A percentile compares a stretch with the other conserved stretches of the same genome.
Conservation (phyloP, 1,284 basidiomycete genomes). For the Heliocybe sulcata region DNA sequence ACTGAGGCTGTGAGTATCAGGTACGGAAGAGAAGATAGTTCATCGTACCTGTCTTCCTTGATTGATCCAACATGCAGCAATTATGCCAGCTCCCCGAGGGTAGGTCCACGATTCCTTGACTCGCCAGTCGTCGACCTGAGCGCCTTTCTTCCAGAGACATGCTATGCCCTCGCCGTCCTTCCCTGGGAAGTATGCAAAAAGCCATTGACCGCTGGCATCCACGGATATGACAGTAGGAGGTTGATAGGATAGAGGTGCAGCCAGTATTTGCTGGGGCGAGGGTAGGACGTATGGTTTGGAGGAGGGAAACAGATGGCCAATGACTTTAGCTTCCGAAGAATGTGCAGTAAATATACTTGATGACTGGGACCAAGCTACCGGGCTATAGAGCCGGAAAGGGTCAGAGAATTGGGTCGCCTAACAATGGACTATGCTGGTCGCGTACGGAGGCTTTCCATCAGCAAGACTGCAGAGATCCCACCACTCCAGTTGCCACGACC, state of each 20-base stretch:
- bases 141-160: slow-evolving; percentile 57
- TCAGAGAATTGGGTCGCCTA: not conserved
- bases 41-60: slow-evolving; percentile 48
- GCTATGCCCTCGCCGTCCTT: slow-evolving; percentile 44
- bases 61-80: slow-evolving; percentile 57
- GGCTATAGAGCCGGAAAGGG: slow-evolving; percentile 29
- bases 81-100: slow-evolving; percentile 43
- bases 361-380: slow-evolving; percentile 60
- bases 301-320: slow-evolving; percentile 63
- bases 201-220: slow-evolving; percentile 48
- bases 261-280: slow-evolving; percentile 39
- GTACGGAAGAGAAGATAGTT: not conserved
- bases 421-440: slow-evolving; percentile 15
- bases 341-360: slow-evolving; percentile 65
- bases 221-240: slow-evolving; percentile 57
- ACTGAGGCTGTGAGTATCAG: not conserved
- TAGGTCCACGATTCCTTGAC: slow-evolving; percentile 53
- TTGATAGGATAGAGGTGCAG: slow-evolving; percentile 40
- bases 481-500: slow-evolving; percentile 57
- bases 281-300: slow-evolving; percentile 54
- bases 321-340: slow-evolving; percentile 46
- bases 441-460: slow-evolving; percentile 4
- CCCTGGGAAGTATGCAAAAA: slow-evolving; percentile 72
- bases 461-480: slow-evolving; percentile 60
- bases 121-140: slow-evolving; percentile 53